A percentile compares a stretch with the other conserved stretches of the same genome.
Conservation (phyloP, 108 stramenopile genomes). For the Seminavis robusta region DNA sequence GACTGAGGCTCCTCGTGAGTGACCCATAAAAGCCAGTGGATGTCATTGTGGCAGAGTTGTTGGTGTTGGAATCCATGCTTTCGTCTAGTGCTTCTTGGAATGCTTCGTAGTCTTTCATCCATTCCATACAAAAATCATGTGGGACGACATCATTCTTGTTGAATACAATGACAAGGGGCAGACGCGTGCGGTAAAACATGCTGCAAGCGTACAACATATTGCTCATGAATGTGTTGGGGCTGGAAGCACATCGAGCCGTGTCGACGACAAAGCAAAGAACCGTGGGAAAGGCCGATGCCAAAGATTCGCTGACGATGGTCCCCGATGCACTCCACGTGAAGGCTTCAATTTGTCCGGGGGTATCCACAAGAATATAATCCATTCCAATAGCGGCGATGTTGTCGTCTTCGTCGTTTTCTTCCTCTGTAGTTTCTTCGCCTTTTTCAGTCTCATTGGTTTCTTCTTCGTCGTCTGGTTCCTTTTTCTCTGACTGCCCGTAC, state of each 20-base stretch:
- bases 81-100: conserved; percentile 95
- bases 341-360: conserved; percentile 99
- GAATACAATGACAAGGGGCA: conserved; percentile 93
- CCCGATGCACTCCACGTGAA: conserved; percentile 99
- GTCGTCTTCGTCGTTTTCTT: background rate
- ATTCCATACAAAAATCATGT: conserved; percentile 87
- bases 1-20: conserved; percentile 86
- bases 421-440: background rate
- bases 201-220: conserved; percentile 99
- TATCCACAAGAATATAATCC: conserved; percentile 93
- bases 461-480: conserved; percentile 11
- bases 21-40: conserved; percentile 85
- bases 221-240: conserved; percentile 98
- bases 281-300: conserved; percentile 95
- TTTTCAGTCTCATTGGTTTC: background rate
- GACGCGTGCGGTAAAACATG: conserved; percentile 92
- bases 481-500: conserved; percentile 9
- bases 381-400: too few species aligned
- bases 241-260: conserved; percentile 89
- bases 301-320: conserved; percentile 88
- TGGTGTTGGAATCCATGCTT: conserved; percentile 24
- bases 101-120: conserved; percentile 98
- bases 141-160: conserved; percentile 93
- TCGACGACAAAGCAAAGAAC: conserved; percentile 94
- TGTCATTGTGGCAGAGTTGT: too few species aligned